phyloP scores from a whole-genome alignment of 1,284 basidiomycete genomes.

The Cutaneotrichosporon spelunceum region DNA sequence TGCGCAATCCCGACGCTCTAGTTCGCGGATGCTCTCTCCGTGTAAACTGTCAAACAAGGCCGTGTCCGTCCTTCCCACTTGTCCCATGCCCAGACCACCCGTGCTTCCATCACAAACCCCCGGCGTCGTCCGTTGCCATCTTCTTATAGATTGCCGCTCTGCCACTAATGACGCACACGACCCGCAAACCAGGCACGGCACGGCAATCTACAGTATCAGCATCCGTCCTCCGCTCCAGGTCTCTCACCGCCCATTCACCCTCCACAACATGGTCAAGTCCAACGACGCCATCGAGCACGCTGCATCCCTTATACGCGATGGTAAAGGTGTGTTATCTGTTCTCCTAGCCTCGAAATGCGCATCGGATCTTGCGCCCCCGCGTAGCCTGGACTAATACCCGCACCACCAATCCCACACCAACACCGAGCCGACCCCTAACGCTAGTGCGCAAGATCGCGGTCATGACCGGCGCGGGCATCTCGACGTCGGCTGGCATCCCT shows the following conservation, averaged over 20 bases:
- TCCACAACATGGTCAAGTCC: not conserved
- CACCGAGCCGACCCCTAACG: too few species aligned
- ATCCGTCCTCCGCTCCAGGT: not conserved
- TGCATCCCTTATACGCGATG: conserved; percentile 45
- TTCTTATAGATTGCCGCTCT: not conserved
- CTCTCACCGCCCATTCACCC: not conserved
- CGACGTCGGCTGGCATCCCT: conserved; percentile 55
- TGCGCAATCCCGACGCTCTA: too few species aligned
- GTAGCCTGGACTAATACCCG: too few species aligned
- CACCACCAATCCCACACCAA: too few species aligned
- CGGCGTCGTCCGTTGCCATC: too few species aligned
- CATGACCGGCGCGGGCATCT: conserved; percentile 56
- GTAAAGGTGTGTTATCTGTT: conserved; percentile 34
- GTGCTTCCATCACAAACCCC: too few species aligned
- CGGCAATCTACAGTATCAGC: not conserved
- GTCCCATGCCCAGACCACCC: too few species aligned
- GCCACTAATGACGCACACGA: not conserved
- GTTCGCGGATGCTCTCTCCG: too few species aligned
- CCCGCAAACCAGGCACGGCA: not conserved
- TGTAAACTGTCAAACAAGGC: too few species aligned
- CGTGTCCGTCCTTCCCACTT: too few species aligned
- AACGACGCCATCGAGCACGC: conserved; percentile 35
- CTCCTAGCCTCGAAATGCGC: not conserved
- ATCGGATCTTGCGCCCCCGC: not conserved
- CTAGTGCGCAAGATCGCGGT: conserved; percentile 54